Conservation (phyloP, 1,284 basidiomycete genomes). For the Boletus smithii region DNA sequence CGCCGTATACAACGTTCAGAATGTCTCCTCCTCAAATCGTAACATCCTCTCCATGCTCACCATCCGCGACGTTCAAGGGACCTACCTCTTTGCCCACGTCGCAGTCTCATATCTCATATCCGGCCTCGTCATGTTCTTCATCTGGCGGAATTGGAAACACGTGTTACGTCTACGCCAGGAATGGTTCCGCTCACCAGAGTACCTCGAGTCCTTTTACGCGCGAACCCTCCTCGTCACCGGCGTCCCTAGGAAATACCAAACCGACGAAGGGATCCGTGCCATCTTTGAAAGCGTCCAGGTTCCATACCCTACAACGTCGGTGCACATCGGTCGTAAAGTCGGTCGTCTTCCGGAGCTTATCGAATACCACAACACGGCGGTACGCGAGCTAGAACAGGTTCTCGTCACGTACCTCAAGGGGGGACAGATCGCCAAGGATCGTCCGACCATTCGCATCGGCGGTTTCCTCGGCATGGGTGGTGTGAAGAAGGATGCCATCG, state of each 20-base stretch:
- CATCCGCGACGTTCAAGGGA: constrained; percentile 59
- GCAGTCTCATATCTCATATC: constrained; percentile 61
- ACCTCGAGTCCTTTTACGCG: constrained; percentile 61
- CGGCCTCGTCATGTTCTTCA: constrained; percentile 50
- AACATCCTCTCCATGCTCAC: constrained; percentile 61
- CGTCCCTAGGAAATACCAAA: constrained; percentile 63
- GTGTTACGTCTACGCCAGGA: constrained; percentile 56
- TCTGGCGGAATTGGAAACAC: constrained; percentile 62
- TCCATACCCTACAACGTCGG: constrained; percentile 72
- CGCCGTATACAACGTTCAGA: constrained; percentile 55
- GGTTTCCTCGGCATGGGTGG: constrained; percentile 71
- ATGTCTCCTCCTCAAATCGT: constrained; percentile 22
- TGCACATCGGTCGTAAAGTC: constrained; percentile 67
- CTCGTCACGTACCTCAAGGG: constrained; percentile 76
- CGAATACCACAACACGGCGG: constrained; percentile 74
- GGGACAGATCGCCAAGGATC: constrained; percentile 58
- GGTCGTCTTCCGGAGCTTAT: constrained; percentile 67
- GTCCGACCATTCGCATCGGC: constrained; percentile 67
- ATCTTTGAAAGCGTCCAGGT: constrained; percentile 63
- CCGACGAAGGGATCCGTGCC: constrained; percentile 64
- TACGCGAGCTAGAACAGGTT: constrained; percentile 70
- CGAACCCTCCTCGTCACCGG: constrained; percentile 63
- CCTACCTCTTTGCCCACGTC: constrained; percentile 63
- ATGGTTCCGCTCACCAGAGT: constrained; percentile 68
- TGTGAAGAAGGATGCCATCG: constrained; percentile 67